These are phyloP conservation scores for Carex parvula DNA, from an alignment of 176 grass and related monocot species.

Conservation along the genomic window DNA sequence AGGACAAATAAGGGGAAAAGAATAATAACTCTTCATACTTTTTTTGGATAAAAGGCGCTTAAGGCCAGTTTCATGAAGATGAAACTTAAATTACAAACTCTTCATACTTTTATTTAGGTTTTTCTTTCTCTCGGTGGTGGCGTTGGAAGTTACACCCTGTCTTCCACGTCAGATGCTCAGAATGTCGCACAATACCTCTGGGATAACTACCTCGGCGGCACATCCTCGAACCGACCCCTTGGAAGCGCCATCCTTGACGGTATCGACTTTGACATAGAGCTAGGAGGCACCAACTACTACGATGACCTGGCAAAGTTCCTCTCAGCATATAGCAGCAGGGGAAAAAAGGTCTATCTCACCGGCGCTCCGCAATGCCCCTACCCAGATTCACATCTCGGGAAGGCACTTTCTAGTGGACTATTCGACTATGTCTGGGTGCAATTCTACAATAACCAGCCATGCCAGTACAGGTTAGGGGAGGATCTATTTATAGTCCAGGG, in stretches of 20 bases:
- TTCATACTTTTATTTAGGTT: slow-evolving; percentile 8
- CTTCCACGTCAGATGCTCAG: slow-evolving; percentile 35
- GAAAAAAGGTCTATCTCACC: slow-evolving; percentile 41
- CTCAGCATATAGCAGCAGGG: slow-evolving; percentile 25
- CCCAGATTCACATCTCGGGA: slow-evolving; percentile 42
- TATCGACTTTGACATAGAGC: slow-evolving; percentile 68
- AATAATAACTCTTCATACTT: not conserved
- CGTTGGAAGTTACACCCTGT: slow-evolving; percentile 39
- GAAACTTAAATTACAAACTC: too few relatives aligned
- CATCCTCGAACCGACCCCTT: slow-evolving; percentile 29
- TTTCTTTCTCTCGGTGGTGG: slow-evolving; percentile 65
- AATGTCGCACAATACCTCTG: slow-evolving; percentile 49
- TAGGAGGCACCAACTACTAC: slow-evolving; percentile 42
- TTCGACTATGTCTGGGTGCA: slow-evolving; percentile 87
- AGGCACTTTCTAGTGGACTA: slow-evolving; percentile 40
- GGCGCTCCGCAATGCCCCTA: slow-evolving; percentile 59
- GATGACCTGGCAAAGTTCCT: slow-evolving; percentile 44
- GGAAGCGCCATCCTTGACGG: slow-evolving; percentile 45
- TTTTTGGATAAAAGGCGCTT: too few relatives aligned
- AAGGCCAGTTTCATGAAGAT: too few relatives aligned
- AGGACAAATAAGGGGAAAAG: not conserved
- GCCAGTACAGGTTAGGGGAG: too few relatives aligned
- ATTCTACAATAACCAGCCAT: slow-evolving; percentile 45
- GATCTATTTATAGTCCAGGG: too few relatives aligned
- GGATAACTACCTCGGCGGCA: slow-evolving; percentile 49